These are phyloP conservation scores for Symbiodinium pilosum DNA, from an alignment of 73 alveolate species.

Conservation along the genomic window DNA sequence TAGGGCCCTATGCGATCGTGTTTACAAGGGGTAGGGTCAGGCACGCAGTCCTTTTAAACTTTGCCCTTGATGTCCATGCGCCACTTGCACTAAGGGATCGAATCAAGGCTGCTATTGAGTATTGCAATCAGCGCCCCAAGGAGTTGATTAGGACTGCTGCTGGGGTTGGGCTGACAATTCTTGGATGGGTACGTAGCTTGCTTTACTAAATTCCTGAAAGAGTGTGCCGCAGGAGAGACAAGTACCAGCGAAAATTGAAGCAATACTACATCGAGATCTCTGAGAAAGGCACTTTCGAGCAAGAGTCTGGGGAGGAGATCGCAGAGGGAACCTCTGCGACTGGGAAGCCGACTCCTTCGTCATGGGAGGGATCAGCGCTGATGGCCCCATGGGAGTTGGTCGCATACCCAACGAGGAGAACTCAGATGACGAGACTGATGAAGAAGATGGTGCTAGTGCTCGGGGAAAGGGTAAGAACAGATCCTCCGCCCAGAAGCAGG, in stretches of 20 bases:
- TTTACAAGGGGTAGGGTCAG: background rate
- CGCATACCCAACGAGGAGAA: background rate
- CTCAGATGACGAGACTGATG: background rate
- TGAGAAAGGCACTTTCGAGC: conserved; percentile 3
- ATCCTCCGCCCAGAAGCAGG: background rate
- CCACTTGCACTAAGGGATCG: background rate
- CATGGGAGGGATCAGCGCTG: conserved; percentile 13
- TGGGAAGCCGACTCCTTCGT: background rate
- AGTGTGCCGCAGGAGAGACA: conserved; percentile 12
- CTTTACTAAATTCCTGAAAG: too few relatives aligned
- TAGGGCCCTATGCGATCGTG: background rate
- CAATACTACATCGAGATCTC: conserved; percentile 21
- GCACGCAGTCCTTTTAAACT: background rate
- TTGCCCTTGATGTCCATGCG: background rate
- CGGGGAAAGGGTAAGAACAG: background rate
- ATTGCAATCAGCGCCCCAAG: background rate
- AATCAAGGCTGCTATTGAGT: conserved; percentile 15
- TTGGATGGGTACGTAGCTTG: background rate
- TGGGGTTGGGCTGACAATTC: background rate
- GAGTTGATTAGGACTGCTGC: background rate
- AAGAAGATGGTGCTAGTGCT: background rate
- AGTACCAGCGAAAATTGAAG: background rate
- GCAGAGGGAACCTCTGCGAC: background rate
- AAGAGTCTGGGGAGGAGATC: background rate
- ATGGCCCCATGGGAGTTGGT: background rate